Conservation (phyloP, 2,329 filamentous ascomycete species). For the Fusarium buharicum region DNA sequence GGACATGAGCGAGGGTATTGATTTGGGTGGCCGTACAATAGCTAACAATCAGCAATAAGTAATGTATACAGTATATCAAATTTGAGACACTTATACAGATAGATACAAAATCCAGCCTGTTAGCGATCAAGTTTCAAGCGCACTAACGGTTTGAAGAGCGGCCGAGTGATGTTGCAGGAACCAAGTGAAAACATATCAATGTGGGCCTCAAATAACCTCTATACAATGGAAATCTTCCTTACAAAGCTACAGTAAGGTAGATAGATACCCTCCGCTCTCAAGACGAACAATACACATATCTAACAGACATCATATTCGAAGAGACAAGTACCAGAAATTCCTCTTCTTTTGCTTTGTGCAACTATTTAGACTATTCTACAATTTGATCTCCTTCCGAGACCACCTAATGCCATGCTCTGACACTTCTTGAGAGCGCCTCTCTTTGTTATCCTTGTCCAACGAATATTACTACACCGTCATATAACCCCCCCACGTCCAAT, state of each 20-base stretch:
- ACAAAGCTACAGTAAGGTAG: too few relatives aligned
- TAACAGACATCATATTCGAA: not conserved
- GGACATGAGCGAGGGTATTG: slow-evolving; percentile 40
- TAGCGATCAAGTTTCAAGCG: too few relatives aligned
- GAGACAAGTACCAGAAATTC: not conserved
- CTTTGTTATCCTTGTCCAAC: slow-evolving; percentile 11
- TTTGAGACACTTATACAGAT: not conserved
- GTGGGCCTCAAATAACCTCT: too few relatives aligned
- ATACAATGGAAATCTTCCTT: too few relatives aligned
- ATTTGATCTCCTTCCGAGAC: slow-evolving; percentile 25
- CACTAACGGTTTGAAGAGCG: too few relatives aligned
- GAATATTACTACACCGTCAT: slow-evolving; percentile 36
- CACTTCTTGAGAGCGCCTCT: slow-evolving; percentile 11
- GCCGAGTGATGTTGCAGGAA: too few relatives aligned
- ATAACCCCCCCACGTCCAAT: slow-evolving; percentile 21
- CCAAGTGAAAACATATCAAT: not conserved
- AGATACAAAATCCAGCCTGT: not conserved
- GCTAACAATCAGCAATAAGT: not conserved
- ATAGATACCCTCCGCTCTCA: too few relatives aligned
- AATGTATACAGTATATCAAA: not conserved
- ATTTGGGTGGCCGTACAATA: not conserved
- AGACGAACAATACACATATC: not conserved
- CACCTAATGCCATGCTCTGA: slow-evolving; percentile 13
- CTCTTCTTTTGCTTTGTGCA: slow-evolving; percentile 17
- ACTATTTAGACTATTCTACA: slow-evolving; percentile 46